phyloP scores from a whole-genome alignment of 495 filamentous ascomycete species.

The Neurospora cerealis region DNA sequence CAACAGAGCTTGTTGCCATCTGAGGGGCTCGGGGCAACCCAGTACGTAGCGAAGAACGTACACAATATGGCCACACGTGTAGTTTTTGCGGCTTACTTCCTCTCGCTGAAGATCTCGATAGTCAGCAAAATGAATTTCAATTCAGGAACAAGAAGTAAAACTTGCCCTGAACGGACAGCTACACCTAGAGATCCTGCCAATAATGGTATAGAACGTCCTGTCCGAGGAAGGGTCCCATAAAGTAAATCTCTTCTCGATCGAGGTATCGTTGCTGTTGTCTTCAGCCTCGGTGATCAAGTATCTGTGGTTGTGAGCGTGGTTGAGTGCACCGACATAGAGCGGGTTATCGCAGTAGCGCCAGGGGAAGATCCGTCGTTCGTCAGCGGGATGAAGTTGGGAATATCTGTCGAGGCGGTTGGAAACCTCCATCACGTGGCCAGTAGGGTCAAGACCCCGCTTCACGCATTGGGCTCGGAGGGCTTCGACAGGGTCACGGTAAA shows the following conservation, averaged over 20 bases:
- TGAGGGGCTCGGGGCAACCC: neutral
- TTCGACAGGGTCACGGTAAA: neutral
- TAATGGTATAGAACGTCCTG: neutral
- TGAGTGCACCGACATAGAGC: neutral
- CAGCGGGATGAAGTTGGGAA: neutral
- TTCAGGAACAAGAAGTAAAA: neutral
- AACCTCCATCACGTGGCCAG: neutral
- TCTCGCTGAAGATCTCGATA: neutral
- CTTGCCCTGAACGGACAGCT: neutral
- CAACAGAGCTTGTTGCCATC: neutral
- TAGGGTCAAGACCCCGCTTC: neutral
- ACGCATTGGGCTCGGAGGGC: neutral
- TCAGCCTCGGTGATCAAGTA: neutral
- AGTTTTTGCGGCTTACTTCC: neutral
- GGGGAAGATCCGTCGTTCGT: neutral
- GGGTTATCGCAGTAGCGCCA: neutral
- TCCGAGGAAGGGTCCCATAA: neutral
- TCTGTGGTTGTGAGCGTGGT: neutral
- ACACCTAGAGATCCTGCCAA: neutral
- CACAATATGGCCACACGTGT: neutral
- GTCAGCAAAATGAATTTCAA: neutral
- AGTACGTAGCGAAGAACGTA: neutral
- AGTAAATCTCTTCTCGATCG: neutral
- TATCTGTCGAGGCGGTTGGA: neutral
- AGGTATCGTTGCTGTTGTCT: neutral